These are phyloP conservation scores for Paramecium primaurelia DNA, from an alignment of 73 alveolate genomes.

Conservation along the genomic window DNA sequence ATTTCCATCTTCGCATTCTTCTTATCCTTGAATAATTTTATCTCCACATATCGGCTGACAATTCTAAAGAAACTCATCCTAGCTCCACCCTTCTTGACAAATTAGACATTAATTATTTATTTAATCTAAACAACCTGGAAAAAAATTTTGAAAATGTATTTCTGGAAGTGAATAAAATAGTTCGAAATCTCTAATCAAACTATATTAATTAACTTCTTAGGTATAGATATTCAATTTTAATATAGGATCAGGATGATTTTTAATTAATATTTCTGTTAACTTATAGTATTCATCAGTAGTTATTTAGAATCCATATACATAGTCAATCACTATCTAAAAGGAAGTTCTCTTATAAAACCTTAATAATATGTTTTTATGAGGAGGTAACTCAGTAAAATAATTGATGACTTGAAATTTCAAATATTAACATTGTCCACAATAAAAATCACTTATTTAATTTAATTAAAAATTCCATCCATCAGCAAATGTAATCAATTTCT, in stretches of 20 bases:
- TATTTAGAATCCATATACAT: not conserved
- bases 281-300: too few relatives aligned
- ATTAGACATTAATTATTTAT: not conserved
- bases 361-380: not conserved
- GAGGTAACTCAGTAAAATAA: not conserved
- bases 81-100: not conserved
- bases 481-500: not conserved
- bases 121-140: not conserved
- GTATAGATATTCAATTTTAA: too few relatives aligned
- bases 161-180: not conserved
- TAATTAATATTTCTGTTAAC: not conserved
- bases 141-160: too few relatives aligned
- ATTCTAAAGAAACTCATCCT: not conserved
- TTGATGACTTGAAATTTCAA: too few relatives aligned
- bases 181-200: not conserved
- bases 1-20: not conserved
- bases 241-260: not conserved
- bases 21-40: too few relatives aligned
- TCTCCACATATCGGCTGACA: not conserved
- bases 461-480: not conserved
- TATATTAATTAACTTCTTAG: not conserved
- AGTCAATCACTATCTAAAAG: not conserved
- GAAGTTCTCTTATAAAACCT: not conserved
- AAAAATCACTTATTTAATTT: too few relatives aligned
- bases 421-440: not conserved